Evolutionary conservation across 306 rosid genomes (phyloP).

Genomic region (Lablab purpureus): DNA sequence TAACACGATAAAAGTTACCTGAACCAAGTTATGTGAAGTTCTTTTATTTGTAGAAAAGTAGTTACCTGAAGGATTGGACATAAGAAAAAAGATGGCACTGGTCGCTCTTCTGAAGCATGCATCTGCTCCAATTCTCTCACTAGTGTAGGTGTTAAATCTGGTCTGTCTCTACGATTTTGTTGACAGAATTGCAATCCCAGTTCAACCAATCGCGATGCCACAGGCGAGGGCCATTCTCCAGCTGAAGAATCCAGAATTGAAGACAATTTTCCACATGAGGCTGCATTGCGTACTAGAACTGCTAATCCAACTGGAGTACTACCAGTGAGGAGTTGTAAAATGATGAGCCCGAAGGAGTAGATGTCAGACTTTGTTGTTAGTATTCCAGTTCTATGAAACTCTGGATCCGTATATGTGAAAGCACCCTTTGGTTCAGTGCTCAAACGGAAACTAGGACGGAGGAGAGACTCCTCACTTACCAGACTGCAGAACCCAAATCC

Average conservation of each 20-base stretch:
- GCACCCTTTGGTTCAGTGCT: conserved; percentile 76
- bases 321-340: conserved; percentile 84
- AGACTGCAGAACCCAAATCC: conserved; percentile 82
- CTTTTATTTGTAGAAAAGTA: conserved; percentile 19
- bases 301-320: conserved; percentile 70
- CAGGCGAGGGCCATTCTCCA: conserved; percentile 79
- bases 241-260: conserved; percentile 75
- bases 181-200: conserved; percentile 87
- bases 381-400: conserved; percentile 72
- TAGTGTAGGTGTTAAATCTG: conserved; percentile 73
- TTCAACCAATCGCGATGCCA: conserved; percentile 62
- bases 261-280: conserved; percentile 60
- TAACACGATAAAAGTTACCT: neutral
- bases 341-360: conserved; percentile 83
- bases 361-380: conserved; percentile 80
- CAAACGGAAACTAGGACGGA: conserved; percentile 62
- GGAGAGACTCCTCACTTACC: conserved; percentile 69
- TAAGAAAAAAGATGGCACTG: conserved; percentile 77
- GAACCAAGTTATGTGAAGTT: conserved; percentile 2
- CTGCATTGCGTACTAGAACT: conserved; percentile 64
- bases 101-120: conserved; percentile 73
- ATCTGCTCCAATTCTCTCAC: conserved; percentile 82
- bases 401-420: conserved; percentile 77
- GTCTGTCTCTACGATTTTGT: conserved; percentile 71
- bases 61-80: conserved; percentile 89